phyloP scores from a whole-genome alignment of 768 basidiomycete genomes.

The Auricularia sp. region DNA sequence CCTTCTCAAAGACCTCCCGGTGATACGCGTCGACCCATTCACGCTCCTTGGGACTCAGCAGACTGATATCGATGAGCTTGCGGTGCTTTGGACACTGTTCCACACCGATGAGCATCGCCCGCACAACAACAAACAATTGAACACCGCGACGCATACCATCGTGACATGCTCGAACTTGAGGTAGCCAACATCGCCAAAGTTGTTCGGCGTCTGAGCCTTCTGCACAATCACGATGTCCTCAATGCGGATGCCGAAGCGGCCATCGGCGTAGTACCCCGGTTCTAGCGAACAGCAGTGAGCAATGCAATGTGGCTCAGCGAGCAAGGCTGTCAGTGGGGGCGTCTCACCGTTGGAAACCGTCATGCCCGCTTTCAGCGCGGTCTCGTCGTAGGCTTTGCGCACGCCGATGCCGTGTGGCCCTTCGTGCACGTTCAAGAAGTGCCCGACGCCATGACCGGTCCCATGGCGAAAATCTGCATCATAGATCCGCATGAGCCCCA shows the following conservation, averaged over 20 bases:
- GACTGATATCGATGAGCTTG: slow-evolving; percentile 54
- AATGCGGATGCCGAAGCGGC: slow-evolving; percentile 83
- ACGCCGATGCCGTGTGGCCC: slow-evolving; percentile 50
- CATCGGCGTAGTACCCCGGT: slow-evolving; percentile 89
- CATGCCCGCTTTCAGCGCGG: slow-evolving; percentile 73
- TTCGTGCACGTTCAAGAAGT: slow-evolving; percentile 93
- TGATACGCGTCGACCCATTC: slow-evolving; percentile 84
- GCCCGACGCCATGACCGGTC: slow-evolving; percentile 91
- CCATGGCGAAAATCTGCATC: slow-evolving; percentile 50
- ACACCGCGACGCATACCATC: slow-evolving; percentile 42
- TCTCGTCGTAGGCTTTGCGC: slow-evolving; percentile 55
- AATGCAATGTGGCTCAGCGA: not conserved
- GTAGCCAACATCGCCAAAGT: slow-evolving; percentile 78
- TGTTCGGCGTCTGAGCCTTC: slow-evolving; percentile 56
- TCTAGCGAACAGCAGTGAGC: slow-evolving; percentile 31
- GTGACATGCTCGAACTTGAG: slow-evolving; percentile 81
- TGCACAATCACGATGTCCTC: slow-evolving; percentile 81
- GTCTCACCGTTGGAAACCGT: slow-evolving; percentile 70
- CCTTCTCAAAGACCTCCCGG: slow-evolving; percentile 59
- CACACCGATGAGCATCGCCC: not conserved
- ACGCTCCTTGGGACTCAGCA: slow-evolving; percentile 61
- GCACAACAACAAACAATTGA: not conserved
- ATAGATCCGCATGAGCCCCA: slow-evolving; percentile 5
- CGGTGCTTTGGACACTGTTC: slow-evolving; percentile 75
- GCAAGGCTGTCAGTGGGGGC: not conserved